Evolutionary conservation across 163 green algal species (phyloP), one percentile per base, ranked within the genome.

Genomic region (Scenedesmus sp.): DNA sequence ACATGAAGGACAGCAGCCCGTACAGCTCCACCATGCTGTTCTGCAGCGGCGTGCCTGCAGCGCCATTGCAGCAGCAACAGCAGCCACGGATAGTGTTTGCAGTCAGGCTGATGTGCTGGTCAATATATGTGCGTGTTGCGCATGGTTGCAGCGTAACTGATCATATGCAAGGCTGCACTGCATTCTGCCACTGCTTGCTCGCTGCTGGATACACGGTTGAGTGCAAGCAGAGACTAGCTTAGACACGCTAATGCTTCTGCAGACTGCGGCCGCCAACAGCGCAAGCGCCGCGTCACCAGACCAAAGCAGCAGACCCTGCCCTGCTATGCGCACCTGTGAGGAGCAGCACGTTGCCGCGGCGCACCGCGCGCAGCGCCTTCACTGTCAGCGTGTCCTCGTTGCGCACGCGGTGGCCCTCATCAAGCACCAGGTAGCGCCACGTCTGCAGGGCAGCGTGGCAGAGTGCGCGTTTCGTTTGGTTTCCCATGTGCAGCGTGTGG

Each of bases 11-110:
- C 60, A 98, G 94, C 86, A 98, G 94, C 60, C 95, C 96, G 93
- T 95, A 98, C 12, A 98, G 95, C 95, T 98, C 97, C 89, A 97
- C 96, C 85, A 98, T 93, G 88, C 97, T 97, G 94, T 98, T 98
- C 95, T 98, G 96, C 12, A 96, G 77, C 12, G 95, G 95, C 10
- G 94, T 95, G 88, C 93, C 95, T 93, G 92, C 64, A 60, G 10
- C 16, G 0, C 82, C 55, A 74, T 1, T 34, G 18, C 12, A 73
- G 74, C 46, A 86, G 52, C 7, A n/a, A 10, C 26, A 89, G 82
- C n/a, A 74, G 83, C 12, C 66, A 34, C 16, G 2, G 5, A 1
- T 15, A 79, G 70, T 5, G 15, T 23, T 73, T 73, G 64, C 13
- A 23, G 64, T 73, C 13, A 73, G 13, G 15, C 12, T 73, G 64